Base-by-base conservation (phyloP, 2,329 filamentous ascomycete genomes). In the Mariannaea elegans region DNA sequence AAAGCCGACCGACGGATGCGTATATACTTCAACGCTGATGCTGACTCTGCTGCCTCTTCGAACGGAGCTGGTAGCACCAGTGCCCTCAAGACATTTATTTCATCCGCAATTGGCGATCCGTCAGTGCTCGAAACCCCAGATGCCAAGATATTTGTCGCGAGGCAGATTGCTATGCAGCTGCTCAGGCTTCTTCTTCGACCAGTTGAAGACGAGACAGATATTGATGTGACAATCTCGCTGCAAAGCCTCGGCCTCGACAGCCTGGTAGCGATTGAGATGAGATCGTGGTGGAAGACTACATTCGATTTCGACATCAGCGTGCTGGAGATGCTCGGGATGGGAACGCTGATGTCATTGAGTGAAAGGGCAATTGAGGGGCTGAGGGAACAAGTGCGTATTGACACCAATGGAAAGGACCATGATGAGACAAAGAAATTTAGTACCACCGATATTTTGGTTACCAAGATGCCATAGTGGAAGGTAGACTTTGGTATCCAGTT, bases 201-300 rank as follows among this genome's bases (percentile, higher is more conserved):
- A 12, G 39, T 52, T 0, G 39, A 41, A 7, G 41, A 45, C 21
- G 49, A 60, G 4, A 44, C 27, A 0, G n/a, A 55, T 5, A 49
- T 65, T 10, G 56, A 65, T 3, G 24, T 45, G 2, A 27, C 12
- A 3, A 42, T 52, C 3, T 19, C 19, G 3, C n/a, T 66, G 3
- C 54, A 58, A 1, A 50, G 61, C 1, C 56, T 60, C 27, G 64
- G 64, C 1, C 39, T 66, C 0, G 64, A 66, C 14, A 65, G 62
- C 2, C 47, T 66, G 0, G 54, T 57, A 2, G 60, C 64, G 0
- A 65, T 65, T 14, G 64, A 65, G 13, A 9, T 65, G 1, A 41
- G 56, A 2, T 27, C 53, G 7, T 65, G 62, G 59, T 61, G 65
- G 21, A 16, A 52, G 5, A 53, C 51, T 9, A 55, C 47, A 0